Conservation (phyloP, 345 rosid genomes). For the Acer negundo region DNA sequence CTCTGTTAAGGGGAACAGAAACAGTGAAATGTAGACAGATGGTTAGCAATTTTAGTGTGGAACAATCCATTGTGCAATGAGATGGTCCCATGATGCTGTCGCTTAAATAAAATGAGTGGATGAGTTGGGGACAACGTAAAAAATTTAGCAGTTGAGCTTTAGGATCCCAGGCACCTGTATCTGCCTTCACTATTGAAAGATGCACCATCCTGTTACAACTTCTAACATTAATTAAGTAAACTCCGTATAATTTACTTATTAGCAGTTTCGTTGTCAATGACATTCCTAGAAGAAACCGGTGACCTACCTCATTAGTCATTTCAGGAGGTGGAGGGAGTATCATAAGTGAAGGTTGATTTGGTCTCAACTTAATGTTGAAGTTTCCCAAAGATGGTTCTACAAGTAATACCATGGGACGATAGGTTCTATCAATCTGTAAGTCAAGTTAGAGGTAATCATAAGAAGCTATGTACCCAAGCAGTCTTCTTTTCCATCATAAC, state of each 20-base stretch:
- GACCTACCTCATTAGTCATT: neutral
- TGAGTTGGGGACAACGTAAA: slow-evolving; percentile 10
- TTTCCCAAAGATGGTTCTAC: neutral
- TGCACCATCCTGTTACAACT: neutral
- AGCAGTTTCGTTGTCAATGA: neutral
- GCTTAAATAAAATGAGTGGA: slow-evolving; percentile 14
- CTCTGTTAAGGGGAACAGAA: slow-evolving; percentile 11
- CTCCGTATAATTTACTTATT: neutral
- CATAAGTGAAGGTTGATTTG: neutral
- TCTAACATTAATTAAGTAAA: neutral
- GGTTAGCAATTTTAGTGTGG: slow-evolving; percentile 2
- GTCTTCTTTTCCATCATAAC: neutral
- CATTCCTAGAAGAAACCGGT: neutral
- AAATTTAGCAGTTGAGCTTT: neutral
- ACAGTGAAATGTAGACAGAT: slow-evolving; percentile 12
- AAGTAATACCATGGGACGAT: no score
- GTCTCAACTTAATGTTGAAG: neutral
- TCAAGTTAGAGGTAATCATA: no score
- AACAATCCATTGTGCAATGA: slow-evolving; percentile 14
- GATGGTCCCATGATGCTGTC: slow-evolving; percentile 21
- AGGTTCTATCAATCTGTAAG: neutral
- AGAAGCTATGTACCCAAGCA: neutral
- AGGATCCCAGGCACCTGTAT: neutral
- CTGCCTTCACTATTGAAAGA: neutral
- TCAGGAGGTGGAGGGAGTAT: neutral